These are phyloP conservation scores for Xanthoconium stramineum DNA, from an alignment of 768 basidiomycete species.

Conservation along the genomic window DNA sequence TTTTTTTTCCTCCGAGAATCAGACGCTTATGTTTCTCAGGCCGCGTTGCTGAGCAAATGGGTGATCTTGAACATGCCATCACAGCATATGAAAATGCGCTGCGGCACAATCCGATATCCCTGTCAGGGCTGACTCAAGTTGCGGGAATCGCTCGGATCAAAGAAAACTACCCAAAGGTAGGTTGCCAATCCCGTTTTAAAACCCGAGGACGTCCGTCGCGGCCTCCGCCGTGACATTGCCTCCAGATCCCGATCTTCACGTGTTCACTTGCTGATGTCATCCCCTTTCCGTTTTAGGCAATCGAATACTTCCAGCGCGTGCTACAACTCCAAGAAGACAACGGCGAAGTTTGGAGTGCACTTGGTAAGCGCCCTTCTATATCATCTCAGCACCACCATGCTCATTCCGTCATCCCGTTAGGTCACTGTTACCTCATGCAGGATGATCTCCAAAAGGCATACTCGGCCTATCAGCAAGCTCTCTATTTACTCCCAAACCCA, in stretches of 20 bases:
- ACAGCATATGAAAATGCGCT: constrained; percentile 93
- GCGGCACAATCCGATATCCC: constrained; percentile 89
- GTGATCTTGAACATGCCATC: constrained; percentile 88
- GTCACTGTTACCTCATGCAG: constrained; percentile 98
- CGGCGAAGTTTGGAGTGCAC: constrained; percentile 97
- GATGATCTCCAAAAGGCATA: constrained; percentile 99
- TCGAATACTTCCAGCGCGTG: constrained; percentile 95
- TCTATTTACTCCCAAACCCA: constrained; percentile 93
- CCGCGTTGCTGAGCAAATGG: constrained; percentile 92
- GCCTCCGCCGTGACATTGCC: constrained; percentile 21
- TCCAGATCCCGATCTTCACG: constrained; percentile 31
- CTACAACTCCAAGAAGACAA: constrained; percentile 90
- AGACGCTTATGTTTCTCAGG: constrained; percentile 51
- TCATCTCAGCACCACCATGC: constrained; percentile 10
- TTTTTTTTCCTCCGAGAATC: neutral
- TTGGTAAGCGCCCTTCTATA: constrained; percentile 53
- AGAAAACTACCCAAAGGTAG: constrained; percentile 94
- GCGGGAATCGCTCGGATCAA: constrained; percentile 96
- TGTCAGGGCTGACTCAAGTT: constrained; percentile 88
- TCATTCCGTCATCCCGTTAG: constrained; percentile 37
- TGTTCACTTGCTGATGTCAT: constrained; percentile 31
- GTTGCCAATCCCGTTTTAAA: constrained; percentile 26
- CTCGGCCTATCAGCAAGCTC: constrained; percentile 96
- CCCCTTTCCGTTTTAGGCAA: constrained; percentile 57
- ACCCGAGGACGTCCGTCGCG: constrained; percentile 34